Percentiles rank a stretch among this genome's conserved stretches.
Conservation (phyloP, 225 moss, liverwort and hornwort species). For the Thuidium tamariscinum region DNA sequence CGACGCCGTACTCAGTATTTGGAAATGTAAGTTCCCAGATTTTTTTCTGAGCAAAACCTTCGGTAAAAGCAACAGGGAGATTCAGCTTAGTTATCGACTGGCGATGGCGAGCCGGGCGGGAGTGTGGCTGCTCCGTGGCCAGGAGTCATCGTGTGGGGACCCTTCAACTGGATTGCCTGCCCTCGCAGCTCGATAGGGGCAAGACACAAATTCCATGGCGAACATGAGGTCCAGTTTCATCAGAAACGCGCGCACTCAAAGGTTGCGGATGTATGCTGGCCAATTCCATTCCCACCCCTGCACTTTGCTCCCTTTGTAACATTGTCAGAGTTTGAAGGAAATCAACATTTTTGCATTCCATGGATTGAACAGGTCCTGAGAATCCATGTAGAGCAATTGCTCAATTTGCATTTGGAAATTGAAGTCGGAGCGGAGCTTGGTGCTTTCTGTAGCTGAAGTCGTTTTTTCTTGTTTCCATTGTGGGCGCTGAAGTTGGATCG, state of each 20-base stretch:
- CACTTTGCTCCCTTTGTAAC: neutral
- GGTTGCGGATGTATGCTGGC: neutral
- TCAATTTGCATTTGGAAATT: neutral
- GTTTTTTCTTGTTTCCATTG: neutral
- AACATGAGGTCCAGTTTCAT: conserved; percentile 8
- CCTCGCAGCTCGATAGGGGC: neutral
- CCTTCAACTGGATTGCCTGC: neutral
- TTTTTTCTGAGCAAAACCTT: neutral
- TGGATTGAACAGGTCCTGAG: neutral
- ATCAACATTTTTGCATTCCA: neutral
- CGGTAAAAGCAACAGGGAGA: neutral
- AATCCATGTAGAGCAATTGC: neutral
- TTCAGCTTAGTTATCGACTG: neutral
- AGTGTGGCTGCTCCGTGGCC: conserved; percentile 28
- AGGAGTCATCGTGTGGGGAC: conserved; percentile 15
- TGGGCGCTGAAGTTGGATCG: neutral
- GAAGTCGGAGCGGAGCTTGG: neutral
- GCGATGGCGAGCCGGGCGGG: neutral
- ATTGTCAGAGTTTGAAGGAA: neutral
- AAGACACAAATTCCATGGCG: neutral
- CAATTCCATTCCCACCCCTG: neutral
- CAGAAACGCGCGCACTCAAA: neutral
- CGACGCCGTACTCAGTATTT: neutral
- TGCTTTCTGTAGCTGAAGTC: neutral
- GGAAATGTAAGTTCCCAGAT: neutral